Evolutionary conservation across 192 early-diverging fungal genomes (phyloP), one percentile per base, ranked within the genome.

Genomic region (Mortierella hygrophila): DNA sequence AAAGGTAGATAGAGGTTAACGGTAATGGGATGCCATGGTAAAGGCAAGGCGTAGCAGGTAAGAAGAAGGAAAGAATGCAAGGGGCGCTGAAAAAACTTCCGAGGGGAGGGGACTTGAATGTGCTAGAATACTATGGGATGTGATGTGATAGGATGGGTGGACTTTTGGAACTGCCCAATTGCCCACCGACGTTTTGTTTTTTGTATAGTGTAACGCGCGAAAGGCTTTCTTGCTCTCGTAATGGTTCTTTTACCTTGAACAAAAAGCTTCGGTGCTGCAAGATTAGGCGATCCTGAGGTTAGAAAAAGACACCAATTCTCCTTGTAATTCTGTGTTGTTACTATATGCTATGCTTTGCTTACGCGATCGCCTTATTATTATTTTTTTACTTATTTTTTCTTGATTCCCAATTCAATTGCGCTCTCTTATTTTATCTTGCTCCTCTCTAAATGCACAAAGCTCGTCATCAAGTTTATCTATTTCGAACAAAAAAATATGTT

Each of bases 381-480:
- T 65, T 26, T 32, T 32, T 21, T n/a, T 57, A 4, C 6, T 57
- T n/a, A 23, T 26, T 65, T 32, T 15, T 29, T 32, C 4, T 32
- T 40, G 6, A 26, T 9, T 2, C 11, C n/a, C 29, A 65, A 65
- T 32, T 32, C 49, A 52, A 52, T 52, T 23, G 60, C 29, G n/a
- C 60, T 65, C 60, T 11, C 2, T 13, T 26, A 15, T 32, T 32
- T 65, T 35, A 29, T 13, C 32, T 65, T 65, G 10, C 21, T 18
- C 55, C 3, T 32, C 60, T 26, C 29, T 35, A 6, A 11, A 65
- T 65, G 60, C 60, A 52, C 20, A 65, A 65, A 65, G 13, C 60
- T 65, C 60, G 60, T 32, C 60, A 65, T 65, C 29, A 10, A 65
- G 60, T 32, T 60, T 65, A 65, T 65, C 60, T 65, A 65, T 65